A percentile compares a stretch with the other conserved stretches of the same genome.
These are phyloP conservation scores for Fusarium poae DNA, from an alignment of 2,329 filamentous ascomycete genomes.

Conservation along the genomic window DNA sequence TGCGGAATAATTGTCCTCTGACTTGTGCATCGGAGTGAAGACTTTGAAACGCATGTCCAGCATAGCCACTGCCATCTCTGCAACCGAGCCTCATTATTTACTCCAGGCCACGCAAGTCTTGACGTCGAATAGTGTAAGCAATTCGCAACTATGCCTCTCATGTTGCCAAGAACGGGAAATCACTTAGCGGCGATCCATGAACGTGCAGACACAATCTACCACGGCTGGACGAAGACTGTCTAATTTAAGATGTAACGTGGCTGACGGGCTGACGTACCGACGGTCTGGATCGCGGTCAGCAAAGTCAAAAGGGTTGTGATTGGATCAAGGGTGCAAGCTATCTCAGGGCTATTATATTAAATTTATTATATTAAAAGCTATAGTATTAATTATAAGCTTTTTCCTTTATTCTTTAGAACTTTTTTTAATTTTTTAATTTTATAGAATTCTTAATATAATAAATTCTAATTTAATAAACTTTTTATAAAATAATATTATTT, in stretches of 20 bases:
- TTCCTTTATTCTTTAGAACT: too few species aligned
- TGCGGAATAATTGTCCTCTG: background rate
- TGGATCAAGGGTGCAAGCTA: fast-evolving
- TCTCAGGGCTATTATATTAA: too few species aligned
- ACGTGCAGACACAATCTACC: background rate
- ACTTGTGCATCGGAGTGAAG: background rate
- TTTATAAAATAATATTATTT: too few species aligned
- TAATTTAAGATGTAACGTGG: background rate
- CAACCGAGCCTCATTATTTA: background rate
- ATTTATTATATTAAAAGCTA: too few species aligned
- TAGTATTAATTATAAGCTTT: too few species aligned
- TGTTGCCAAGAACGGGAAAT: background rate
- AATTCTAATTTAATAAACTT: too few species aligned
- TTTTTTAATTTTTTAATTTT: too few species aligned
- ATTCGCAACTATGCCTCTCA: too few species aligned
- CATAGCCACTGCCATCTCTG: background rate
- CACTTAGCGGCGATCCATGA: background rate
- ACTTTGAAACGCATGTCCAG: background rate
- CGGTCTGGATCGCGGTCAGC: conserved; percentile 3
- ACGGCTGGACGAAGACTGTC: background rate
- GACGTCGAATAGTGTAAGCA: background rate
- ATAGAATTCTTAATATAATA: too few species aligned
- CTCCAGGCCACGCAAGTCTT: conserved; percentile 1
- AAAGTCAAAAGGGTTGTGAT: background rate
- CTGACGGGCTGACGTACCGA: background rate